Conservation (phyloP, 768 basidiomycete genomes). For the Macrolepiota dolichaula region DNA sequence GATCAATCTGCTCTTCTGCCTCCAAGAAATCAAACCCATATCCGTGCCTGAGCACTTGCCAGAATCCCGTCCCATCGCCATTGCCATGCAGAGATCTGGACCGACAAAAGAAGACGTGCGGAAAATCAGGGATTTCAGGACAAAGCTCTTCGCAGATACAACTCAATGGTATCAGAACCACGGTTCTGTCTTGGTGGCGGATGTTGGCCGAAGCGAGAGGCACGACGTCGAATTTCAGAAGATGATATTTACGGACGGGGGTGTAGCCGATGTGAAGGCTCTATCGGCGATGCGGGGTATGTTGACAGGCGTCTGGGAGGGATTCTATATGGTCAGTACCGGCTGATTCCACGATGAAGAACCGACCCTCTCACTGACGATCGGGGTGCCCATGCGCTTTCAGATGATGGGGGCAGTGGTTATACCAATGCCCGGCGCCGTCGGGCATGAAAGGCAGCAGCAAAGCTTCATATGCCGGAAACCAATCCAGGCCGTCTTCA, state of each 20-base stretch:
- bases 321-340: slow-evolving; percentile 49
- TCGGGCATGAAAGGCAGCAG: slow-evolving; percentile 3
- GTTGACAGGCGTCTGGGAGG: slow-evolving; percentile 60
- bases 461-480: slow-evolving; percentile 14
- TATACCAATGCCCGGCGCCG: not conserved
- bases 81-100: slow-evolving; percentile 40
- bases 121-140: slow-evolving; percentile 36
- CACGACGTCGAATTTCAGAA: slow-evolving; percentile 19
- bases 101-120: slow-evolving; percentile 55
- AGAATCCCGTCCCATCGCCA: slow-evolving; percentile 41
- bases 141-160: slow-evolving; percentile 48
- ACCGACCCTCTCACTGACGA: not conserved
- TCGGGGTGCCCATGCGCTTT: not conserved
- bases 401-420: slow-evolving; percentile 3
- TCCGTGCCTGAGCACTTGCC: slow-evolving; percentile 50
- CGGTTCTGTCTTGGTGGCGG: slow-evolving; percentile 13
- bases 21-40: slow-evolving; percentile 43
- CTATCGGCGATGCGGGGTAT: slow-evolving; percentile 34
- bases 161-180: slow-evolving; percentile 23
- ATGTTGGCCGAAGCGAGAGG: slow-evolving; percentile 14
- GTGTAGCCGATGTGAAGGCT: not conserved
- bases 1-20: slow-evolving; percentile 49
- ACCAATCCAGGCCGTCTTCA: slow-evolving; percentile 22
- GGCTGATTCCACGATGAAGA: not conserved
- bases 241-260: slow-evolving; percentile 9